Conservation (phyloP, 768 basidiomycete genomes). For the Mrakia blollopis region DNA sequence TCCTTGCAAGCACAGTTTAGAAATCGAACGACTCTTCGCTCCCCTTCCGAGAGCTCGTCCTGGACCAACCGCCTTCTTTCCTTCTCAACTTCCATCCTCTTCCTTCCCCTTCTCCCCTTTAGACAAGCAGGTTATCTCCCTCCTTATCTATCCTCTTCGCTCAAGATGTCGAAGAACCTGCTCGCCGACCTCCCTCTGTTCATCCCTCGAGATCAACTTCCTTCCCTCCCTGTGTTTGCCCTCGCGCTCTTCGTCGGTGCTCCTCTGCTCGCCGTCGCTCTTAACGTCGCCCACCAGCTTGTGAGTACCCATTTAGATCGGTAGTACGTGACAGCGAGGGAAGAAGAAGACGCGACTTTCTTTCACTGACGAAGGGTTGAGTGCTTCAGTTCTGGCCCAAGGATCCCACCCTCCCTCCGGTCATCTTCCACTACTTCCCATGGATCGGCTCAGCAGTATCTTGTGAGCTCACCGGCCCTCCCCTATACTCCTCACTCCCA, state of each 20-base stretch:
- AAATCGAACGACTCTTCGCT: neutral
- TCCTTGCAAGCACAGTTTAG: neutral
- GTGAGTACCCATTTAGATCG: constrained; percentile 50
- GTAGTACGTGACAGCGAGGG: too few species aligned
- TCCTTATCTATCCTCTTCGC: neutral
- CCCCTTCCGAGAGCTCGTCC: neutral
- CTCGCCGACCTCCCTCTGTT: constrained; percentile 15
- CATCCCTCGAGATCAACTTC: constrained; percentile 22
- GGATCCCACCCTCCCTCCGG: constrained; percentile 69
- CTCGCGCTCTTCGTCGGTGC: constrained; percentile 53
- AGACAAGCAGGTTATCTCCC: neutral
- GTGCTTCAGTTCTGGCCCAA: constrained; percentile 58
- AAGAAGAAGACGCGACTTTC: neutral
- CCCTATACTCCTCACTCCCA: neutral
- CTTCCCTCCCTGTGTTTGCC: constrained; percentile 32
- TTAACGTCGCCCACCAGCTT: constrained; percentile 75
- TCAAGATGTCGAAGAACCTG: constrained; percentile 18
- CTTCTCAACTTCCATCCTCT: neutral
- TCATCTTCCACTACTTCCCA: constrained; percentile 90
- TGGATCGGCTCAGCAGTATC: constrained; percentile 77
- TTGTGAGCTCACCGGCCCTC: neutral
- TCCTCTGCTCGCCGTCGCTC: constrained; percentile 60
- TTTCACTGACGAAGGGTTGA: neutral
- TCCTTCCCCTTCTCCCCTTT: neutral
- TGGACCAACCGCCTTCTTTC: neutral